These are phyloP conservation scores for Ceratocystis harringtonii DNA, from an alignment of 2,329 filamentous ascomycete species.

Conservation along the genomic window DNA sequence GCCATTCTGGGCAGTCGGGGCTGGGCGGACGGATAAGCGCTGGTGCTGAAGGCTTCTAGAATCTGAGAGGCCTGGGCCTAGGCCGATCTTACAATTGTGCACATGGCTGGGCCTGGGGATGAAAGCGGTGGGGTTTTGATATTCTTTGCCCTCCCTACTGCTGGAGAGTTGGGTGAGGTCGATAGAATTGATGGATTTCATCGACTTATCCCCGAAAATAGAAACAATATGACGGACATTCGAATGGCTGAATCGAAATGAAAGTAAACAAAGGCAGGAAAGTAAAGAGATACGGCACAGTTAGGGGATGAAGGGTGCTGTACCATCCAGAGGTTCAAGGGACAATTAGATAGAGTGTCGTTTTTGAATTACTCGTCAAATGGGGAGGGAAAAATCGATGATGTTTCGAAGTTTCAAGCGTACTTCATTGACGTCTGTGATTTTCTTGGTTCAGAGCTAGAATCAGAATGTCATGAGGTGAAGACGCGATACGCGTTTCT, in stretches of 20 bases:
- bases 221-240: not conserved
- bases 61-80: not conserved
- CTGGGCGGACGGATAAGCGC: not conserved
- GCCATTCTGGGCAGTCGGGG: not conserved
- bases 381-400: not conserved
- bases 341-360: not conserved
- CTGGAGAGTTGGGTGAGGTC: conserved; percentile 9
- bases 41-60: not conserved
- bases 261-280: not conserved
- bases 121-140: not conserved
- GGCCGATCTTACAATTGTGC: not conserved
- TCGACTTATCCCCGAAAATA: not conserved
- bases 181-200: conserved; percentile 7
- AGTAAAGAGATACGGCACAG: not conserved
- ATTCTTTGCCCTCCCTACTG: not conserved
- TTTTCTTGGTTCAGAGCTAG: not conserved
- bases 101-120: not conserved
- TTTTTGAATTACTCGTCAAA: not conserved
- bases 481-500: not conserved
- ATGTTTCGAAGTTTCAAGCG: not conserved
- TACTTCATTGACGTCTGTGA: not conserved
- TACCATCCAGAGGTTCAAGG: not conserved
- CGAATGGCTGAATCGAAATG: not conserved
- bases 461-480: not conserved
- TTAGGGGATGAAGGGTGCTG: not conserved